These are phyloP conservation scores for Paramecium tetraurelia DNA, from an alignment of 73 alveolate genomes.

Conservation along the genomic window DNA sequence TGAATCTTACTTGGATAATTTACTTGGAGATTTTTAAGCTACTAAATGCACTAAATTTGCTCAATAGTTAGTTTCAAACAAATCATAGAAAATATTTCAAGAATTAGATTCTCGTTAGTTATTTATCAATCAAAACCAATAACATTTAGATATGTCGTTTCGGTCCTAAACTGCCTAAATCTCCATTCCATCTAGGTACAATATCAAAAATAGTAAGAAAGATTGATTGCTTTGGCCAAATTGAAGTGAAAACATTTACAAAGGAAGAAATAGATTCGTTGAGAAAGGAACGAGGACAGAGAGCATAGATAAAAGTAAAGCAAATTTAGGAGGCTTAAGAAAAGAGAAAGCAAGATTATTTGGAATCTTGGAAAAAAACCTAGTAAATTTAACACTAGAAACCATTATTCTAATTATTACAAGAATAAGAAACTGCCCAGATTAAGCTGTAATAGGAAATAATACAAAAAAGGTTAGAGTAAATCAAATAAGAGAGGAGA, in stretches of 20 bases:
- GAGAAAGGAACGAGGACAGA: neutral
- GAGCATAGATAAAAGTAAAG: neutral
- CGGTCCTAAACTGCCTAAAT: neutral
- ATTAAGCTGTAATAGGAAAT: neutral
- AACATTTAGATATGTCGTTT: neutral
- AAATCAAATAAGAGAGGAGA: neutral
- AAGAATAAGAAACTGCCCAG: neutral
- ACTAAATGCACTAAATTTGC: neutral
- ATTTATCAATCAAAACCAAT: neutral
- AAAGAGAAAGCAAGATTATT: neutral
- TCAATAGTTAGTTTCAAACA: neutral
- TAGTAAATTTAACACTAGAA: neutral
- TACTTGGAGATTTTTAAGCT: neutral
- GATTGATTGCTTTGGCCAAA: conserved; percentile 10
- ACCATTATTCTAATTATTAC: neutral
- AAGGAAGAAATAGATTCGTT: neutral
- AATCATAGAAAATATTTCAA: neutral
- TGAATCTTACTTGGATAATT: neutral
- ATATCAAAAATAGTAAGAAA: neutral
- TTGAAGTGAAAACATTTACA: neutral
- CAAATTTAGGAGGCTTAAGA: neutral
- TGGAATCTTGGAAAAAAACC: neutral
- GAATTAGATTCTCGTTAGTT: neutral
- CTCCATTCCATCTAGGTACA: neutral
- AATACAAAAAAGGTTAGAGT: neutral